Evolutionary conservation across 805 yeast genomes (phyloP).

Genomic region (Lachancea cidri): DNA sequence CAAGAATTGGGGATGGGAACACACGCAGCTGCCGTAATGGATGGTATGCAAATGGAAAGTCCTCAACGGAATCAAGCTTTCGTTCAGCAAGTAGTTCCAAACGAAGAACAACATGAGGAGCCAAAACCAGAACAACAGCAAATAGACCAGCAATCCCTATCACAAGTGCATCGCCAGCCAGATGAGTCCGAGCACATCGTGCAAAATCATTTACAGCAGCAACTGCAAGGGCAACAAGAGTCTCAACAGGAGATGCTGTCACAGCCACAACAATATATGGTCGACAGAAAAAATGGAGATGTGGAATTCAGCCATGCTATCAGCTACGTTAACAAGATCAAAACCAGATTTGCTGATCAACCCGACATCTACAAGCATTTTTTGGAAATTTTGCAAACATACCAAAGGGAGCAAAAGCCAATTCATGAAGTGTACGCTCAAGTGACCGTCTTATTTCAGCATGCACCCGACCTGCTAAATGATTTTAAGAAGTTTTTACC

Average conservation of each 20-base stretch:
- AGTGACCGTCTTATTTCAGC: conserved; percentile 80
- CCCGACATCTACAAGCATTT: conserved; percentile 96
- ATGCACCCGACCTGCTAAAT: conserved; percentile 90
- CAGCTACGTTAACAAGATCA: conserved; percentile 91
- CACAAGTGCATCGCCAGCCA: neutral
- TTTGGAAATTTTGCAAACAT: conserved; percentile 90
- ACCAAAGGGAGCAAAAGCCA: conserved; percentile 93
- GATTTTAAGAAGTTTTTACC: conserved; percentile 96
- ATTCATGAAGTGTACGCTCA: conserved; percentile 94
- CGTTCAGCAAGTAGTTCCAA: neutral
- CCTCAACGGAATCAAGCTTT: neutral
- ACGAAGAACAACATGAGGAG: neutral
- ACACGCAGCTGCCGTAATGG: neutral
- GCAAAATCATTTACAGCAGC: conserved; percentile 18
- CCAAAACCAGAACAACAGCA: neutral
- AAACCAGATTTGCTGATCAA: conserved; percentile 85
- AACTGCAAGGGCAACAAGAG: conserved; percentile 22
- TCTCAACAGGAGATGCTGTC: conserved; percentile 17
- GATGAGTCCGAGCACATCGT: neutral
- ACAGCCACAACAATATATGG: conserved; percentile 8
- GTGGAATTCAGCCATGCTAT: conserved; percentile 97
- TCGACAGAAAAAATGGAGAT: conserved; percentile 43
- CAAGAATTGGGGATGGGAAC: conserved; percentile 25
- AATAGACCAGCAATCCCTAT: neutral
- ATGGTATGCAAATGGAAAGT: neutral